A percentile compares a stretch with the other conserved stretches of the same genome.
These are phyloP conservation scores for Hemerocallis citrina DNA, from an alignment of 106 monocot genomes.

Conservation along the genomic window DNA sequence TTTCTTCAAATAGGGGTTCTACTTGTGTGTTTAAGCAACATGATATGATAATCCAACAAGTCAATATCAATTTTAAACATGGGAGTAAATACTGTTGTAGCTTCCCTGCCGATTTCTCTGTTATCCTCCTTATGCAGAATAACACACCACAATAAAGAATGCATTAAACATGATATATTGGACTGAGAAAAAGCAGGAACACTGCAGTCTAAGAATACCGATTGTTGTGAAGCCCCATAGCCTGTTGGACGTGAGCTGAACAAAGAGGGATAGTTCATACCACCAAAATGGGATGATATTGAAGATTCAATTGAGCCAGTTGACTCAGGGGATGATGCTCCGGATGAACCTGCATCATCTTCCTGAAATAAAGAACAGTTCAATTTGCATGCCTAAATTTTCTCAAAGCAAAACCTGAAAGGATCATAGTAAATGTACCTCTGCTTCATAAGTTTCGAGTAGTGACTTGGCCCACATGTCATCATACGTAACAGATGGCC, in stretches of 20 bases:
- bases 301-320: conserved; percentile 87
- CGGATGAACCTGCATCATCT: conserved; percentile 88
- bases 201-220: conserved; percentile 24
- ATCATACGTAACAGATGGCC: conserved; percentile 73
- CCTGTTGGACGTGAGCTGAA: conserved; percentile 88
- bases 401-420: neutral
- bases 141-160: neutral
- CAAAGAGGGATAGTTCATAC: conserved; percentile 89
- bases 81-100: neutral
- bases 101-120: neutral
- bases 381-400: neutral
- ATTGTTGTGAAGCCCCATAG: conserved; percentile 57
- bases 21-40: neutral
- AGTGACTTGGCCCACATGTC: conserved; percentile 99
- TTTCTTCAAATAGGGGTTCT: neutral
- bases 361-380: conserved; percentile 48
- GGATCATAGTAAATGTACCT: conserved; percentile 41
- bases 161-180: neutral
- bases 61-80: neutral
- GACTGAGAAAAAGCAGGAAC: neutral
- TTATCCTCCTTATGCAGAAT: neutral
- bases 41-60: neutral
- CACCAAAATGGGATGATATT: conserved; percentile 91
- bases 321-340: conserved; percentile 86
- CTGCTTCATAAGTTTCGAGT: conserved; percentile 78